A percentile compares a stretch with the other conserved stretches of the same genome.
These are phyloP conservation scores for Asterella californica DNA, from an alignment of 225 moss, liverwort and hornwort species.

Conservation along the genomic window DNA sequence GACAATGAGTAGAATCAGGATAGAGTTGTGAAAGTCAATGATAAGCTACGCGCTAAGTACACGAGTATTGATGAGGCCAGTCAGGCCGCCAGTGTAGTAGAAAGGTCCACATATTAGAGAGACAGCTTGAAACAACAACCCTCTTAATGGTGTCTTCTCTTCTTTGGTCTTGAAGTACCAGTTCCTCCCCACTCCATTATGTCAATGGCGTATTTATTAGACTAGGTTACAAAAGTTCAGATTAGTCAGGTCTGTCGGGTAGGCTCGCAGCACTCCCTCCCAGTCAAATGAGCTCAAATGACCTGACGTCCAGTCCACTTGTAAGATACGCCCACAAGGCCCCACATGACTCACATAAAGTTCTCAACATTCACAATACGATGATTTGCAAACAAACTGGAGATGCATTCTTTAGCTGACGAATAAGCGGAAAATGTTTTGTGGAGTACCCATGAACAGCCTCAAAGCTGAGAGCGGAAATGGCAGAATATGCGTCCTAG, in stretches of 20 bases:
- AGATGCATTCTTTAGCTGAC: not conserved
- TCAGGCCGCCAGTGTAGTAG: not conserved
- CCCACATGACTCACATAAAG: too few species aligned
- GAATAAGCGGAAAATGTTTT: not conserved
- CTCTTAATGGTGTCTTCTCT: not conserved
- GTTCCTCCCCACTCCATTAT: not conserved
- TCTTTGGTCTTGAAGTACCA: not conserved
- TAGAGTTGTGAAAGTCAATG: not conserved
- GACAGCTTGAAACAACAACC: constrained; percentile 1
- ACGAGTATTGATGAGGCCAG: not conserved
- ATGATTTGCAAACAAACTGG: not conserved
- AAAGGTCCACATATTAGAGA: not conserved
- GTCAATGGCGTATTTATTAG: not conserved
- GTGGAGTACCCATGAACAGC: too few species aligned
- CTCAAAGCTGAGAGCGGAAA: too few species aligned
- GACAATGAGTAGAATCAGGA: not conserved
- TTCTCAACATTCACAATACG: not conserved
- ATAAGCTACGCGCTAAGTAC: not conserved
- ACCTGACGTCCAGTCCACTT: not conserved
- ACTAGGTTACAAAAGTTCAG: not conserved
- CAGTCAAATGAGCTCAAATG: not conserved
- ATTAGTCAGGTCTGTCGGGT: not conserved
- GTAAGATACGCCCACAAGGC: not conserved
- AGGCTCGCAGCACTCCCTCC: not conserved
- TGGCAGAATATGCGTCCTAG: not conserved